Conservation (phyloP, 768 basidiomycete species). For the Nevesoporus exiguus region DNA sequence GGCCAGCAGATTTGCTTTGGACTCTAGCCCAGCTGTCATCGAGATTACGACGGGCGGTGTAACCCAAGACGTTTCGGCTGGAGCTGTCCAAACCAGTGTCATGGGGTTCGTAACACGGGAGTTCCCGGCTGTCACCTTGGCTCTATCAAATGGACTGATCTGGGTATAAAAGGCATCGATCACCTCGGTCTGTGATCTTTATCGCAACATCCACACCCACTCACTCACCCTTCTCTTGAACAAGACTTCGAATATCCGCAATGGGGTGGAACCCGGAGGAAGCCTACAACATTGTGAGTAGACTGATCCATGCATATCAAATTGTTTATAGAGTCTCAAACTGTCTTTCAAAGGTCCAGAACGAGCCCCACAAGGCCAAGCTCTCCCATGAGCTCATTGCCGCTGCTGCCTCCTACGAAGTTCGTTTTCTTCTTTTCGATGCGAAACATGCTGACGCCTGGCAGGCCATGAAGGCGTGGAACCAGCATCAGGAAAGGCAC, state of each 20-base stretch:
- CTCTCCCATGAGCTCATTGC: constrained; percentile 67
- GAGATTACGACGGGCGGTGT: too few species aligned
- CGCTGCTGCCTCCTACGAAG: constrained; percentile 65
- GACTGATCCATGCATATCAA: not conserved
- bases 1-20: too few species aligned
- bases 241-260: not conserved
- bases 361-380: constrained; percentile 52
- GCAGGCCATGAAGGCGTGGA: constrained; percentile 62
- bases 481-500: constrained; percentile 47
- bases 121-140: not conserved
- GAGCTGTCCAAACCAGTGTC: constrained; percentile 8
- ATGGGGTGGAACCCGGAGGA: constrained; percentile 10
- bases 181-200: constrained; percentile 7
- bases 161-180: constrained; percentile 15
- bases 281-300: constrained; percentile 21
- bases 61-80: too few species aligned
- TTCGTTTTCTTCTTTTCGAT: constrained; percentile 15
- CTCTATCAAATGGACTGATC: not conserved
- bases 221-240: not conserved
- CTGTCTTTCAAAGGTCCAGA: constrained; percentile 38
- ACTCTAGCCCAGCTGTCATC: too few species aligned
- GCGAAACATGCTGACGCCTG: not conserved
- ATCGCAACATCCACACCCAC: not conserved
- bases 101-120: not conserved
- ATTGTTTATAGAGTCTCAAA: not conserved